These are phyloP conservation scores for Endocladia muricata DNA, from an alignment of 31 red algal species.

Conservation along the genomic window DNA sequence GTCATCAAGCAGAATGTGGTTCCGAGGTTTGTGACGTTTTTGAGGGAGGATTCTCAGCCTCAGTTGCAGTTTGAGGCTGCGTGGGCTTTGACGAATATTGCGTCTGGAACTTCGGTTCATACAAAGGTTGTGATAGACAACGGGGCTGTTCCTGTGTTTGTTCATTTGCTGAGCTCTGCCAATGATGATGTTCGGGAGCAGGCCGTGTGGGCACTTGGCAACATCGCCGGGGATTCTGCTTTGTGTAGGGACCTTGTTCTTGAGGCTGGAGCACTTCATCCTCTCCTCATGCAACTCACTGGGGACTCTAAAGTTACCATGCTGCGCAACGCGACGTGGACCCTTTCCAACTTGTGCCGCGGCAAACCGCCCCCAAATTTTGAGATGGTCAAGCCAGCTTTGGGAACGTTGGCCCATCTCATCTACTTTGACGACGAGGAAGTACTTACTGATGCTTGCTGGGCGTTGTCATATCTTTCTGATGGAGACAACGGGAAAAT, in stretches of 20 bases:
- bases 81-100: slow-evolving; percentile 97
- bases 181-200: slow-evolving; percentile 97
- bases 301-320: slow-evolving; percentile 73
- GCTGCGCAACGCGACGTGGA: slow-evolving; percentile 94
- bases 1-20: slow-evolving; percentile 90
- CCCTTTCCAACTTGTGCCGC: slow-evolving; percentile 94
- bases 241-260: slow-evolving; percentile 84
- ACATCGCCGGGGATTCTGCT: slow-evolving; percentile 95
- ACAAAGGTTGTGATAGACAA: slow-evolving; percentile 83
- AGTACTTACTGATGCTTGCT: slow-evolving; percentile 91
- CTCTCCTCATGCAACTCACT: slow-evolving; percentile 78
- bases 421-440: slow-evolving; percentile 82
- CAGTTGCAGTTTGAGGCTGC: slow-evolving; percentile 96
- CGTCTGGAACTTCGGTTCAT: slow-evolving; percentile 83
- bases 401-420: slow-evolving; percentile 71
- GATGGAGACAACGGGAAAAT: slow-evolving; percentile 87
- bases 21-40: slow-evolving; percentile 84
- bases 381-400: slow-evolving; percentile 72
- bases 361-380: slow-evolving; percentile 87
- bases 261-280: slow-evolving; percentile 70
- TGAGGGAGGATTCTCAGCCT: slow-evolving; percentile 59
- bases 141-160: slow-evolving; percentile 87
- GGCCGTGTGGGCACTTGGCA: slow-evolving; percentile 95
- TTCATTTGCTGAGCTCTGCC: slow-evolving; percentile 77
- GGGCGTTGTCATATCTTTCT: slow-evolving; percentile 90